These are phyloP conservation scores for Stagonosporopsis vannaccii DNA, from an alignment of 2,329 filamentous ascomycete species.

Conservation along the genomic window DNA sequence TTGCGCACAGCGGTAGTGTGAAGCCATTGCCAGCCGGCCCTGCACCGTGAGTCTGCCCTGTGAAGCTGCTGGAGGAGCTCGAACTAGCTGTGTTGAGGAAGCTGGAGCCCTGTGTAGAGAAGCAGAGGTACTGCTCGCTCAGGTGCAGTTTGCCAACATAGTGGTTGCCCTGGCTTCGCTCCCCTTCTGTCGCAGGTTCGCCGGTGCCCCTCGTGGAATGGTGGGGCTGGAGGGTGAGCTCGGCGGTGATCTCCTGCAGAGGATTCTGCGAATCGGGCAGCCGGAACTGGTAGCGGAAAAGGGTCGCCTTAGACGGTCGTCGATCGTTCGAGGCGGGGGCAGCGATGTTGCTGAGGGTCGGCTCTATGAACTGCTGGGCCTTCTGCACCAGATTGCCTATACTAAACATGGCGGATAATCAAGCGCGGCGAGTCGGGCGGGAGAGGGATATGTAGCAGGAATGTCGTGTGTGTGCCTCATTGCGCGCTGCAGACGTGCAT, in stretches of 20 bases:
- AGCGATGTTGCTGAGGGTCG: constrained; percentile 71
- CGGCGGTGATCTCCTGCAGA: constrained; percentile 94
- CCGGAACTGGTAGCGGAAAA: constrained; percentile 96
- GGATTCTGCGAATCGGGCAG: constrained; percentile 91
- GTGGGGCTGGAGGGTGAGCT: constrained; percentile 83
- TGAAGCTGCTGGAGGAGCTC: constrained; percentile 82
- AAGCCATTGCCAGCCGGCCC: constrained; percentile 96
- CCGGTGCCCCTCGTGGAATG: constrained; percentile 56
- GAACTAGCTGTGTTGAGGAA: constrained; percentile 82
- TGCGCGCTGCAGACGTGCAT: constrained; percentile 23
- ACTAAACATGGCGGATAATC: constrained; percentile 50
- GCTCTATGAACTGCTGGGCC: constrained; percentile 94
- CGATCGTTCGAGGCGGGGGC: constrained; percentile 73
- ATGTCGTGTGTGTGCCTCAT: constrained; percentile 36
- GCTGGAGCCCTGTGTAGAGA: constrained; percentile 90
- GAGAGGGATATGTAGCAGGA: constrained; percentile 22
- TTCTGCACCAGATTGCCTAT: constrained; percentile 88
- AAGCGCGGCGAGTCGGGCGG: constrained; percentile 8
- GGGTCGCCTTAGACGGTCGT: constrained; percentile 86
- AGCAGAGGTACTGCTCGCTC: constrained; percentile 94
- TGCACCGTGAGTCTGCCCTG: constrained; percentile 89
- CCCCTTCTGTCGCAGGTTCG: constrained; percentile 54
- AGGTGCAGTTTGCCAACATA: constrained; percentile 93
- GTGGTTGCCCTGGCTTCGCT: constrained; percentile 70
- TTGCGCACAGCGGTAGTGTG: constrained; percentile 88